phyloP scores from a whole-genome alignment of 805 yeast species.

The Suhomyces vadensis region DNA sequence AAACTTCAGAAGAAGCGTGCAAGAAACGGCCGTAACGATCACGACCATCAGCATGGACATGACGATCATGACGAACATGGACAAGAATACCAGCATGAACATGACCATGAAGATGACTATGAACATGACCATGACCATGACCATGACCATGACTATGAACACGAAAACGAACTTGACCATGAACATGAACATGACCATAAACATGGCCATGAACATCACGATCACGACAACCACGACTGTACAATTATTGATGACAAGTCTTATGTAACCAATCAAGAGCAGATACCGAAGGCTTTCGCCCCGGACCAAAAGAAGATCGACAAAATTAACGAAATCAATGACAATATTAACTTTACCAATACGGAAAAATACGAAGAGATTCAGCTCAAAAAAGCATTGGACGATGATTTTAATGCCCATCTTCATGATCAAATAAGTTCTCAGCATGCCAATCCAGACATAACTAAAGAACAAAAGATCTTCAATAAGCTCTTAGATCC shows the following conservation, averaged over 20 bases:
- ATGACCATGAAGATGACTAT: conserved; percentile 5
- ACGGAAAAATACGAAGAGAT: conserved; percentile 4
- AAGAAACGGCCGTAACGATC: conserved; percentile 8
- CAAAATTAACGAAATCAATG: conserved; percentile 7
- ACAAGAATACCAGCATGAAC: conserved; percentile 8
- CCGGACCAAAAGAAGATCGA: neutral
- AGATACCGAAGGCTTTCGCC: neutral
- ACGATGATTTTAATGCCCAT: conserved; percentile 8
- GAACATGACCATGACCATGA: conserved; percentile 5
- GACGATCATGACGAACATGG: conserved; percentile 7
- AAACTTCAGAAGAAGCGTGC: conserved; percentile 28
- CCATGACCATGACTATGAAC: conserved; percentile 1
- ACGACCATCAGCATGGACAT: conserved; percentile 5
- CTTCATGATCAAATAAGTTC: neutral
- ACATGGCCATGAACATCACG: neutral
- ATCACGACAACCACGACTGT: neutral
- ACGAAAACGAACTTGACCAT: neutral
- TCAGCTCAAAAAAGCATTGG: conserved; percentile 4
- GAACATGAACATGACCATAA: neutral
- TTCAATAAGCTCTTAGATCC: conserved; percentile 29
- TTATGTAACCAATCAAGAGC: neutral
- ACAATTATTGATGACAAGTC: neutral
- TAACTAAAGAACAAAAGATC: conserved; percentile 9
- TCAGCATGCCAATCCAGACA: neutral
- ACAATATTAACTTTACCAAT: conserved; percentile 1